Base-by-base conservation (phyloP, 176 grass and related monocot genomes). In the Avena insularis region DNA sequence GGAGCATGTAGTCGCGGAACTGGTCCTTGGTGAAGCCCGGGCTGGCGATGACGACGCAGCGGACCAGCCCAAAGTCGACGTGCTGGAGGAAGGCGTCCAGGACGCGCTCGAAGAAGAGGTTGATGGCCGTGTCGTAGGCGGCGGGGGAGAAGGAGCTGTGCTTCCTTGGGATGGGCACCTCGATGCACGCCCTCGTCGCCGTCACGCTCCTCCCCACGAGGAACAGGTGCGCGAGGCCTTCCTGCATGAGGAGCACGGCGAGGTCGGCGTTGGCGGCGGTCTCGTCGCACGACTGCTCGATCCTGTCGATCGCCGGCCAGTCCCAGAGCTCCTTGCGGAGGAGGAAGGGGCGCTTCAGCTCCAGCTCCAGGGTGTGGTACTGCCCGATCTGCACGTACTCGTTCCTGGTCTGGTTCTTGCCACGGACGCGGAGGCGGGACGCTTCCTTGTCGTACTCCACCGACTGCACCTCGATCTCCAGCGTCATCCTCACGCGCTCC, bases 11-110 rank as follows among this genome's bases (percentile, higher is more conserved):
- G 83, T 97, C 95, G 85, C 89, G 91, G 36, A 97, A 97, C n/a
- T 97, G 95, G 11, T 95, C 92, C 92, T 95, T 97, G 45, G 92
- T 97, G 80, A 97, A 95, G 66, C 95, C 95, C 1, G 95, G 92
- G 70, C 95, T 93, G 70, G 92, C 95, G 90, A 97, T 84, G 12
- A 97, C 92, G 50, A 88, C 87, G 72, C 95, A 97, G 23, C 77
- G 79, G 63, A 91, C 83, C 13, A 93, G 70, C 70, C 88, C 85
- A 68, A 97, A 91, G 88, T 97, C 89, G 80, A 97, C 82, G 66
- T 97, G 87, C 60, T 93, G 93, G 48, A 95, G 67, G 40, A 92
- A 91, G 88, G 89, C 91, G 88, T 94, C 79, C 35, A 89, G 38
- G 90, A 95, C 89, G 76, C 91, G 79, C 58, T 93, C 95, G 77